Evolutionary conservation across 352 stramenopile genomes (phyloP).

Genomic region (Phytophthora sp.): DNA sequence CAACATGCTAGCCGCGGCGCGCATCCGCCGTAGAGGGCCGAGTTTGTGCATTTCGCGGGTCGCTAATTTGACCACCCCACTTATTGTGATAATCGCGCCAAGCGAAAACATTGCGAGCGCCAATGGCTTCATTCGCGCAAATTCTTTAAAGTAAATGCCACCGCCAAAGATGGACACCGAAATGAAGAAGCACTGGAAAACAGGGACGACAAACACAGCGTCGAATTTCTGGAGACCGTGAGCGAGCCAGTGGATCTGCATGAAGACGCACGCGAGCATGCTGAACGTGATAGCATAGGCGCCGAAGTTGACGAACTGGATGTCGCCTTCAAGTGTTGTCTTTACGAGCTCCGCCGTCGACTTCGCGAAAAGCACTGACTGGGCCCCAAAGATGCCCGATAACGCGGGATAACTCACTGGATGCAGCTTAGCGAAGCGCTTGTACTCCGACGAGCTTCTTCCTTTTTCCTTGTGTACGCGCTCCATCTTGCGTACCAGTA

Average conservation of each 20-base stretch:
- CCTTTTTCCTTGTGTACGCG: conserved; percentile 45
- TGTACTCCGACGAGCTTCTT: conserved; percentile 54
- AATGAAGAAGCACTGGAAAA: conserved; percentile 93
- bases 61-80: conserved; percentile 72
- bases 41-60: conserved; percentile 74
- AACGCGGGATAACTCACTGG: conserved; percentile 75
- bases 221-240: conserved; percentile 84
- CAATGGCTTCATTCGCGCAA: conserved; percentile 56
- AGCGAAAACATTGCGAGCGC: conserved; percentile 76
- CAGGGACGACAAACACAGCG: conserved; percentile 85
- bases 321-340: conserved; percentile 70
- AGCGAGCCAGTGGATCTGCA: conserved; percentile 91
- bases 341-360: conserved; percentile 85
- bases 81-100: conserved; percentile 71
- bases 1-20: conserved; percentile 61
- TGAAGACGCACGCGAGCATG: conserved; percentile 84
- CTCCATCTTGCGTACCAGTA: conserved; percentile 56
- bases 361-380: conserved; percentile 87
- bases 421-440: conserved; percentile 60
- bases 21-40: conserved; percentile 46
- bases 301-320: conserved; percentile 72
- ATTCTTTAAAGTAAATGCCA: conserved; percentile 91
- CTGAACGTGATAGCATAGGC: conserved; percentile 82
- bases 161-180: conserved; percentile 90
- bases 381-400: conserved; percentile 77